Percentiles rank a stretch among this genome's conserved stretches.
phyloP scores from a whole-genome alignment of 148 eudicot genomes.

The Cornus kousa region DNA sequence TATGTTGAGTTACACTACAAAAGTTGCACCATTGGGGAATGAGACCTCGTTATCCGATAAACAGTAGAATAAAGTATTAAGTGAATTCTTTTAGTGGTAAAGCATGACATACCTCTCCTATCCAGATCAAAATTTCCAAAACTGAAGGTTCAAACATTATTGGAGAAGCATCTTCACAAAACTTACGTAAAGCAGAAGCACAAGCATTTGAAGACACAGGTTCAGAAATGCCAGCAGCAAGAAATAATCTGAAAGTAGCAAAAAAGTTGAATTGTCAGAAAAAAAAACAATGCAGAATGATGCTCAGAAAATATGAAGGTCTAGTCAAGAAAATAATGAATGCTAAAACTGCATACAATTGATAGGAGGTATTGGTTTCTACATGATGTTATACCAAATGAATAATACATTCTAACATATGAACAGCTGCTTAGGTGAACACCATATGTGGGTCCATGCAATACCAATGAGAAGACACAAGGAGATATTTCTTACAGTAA shows the following conservation, averaged over 20 bases:
- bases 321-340: not conserved
- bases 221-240: conserved; percentile 78
- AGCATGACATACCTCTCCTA: conserved; percentile 70
- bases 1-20: too few relatives aligned
- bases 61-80: not conserved
- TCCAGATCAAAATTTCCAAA: conserved; percentile 86
- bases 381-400: not conserved
- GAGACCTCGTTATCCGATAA: not conserved
- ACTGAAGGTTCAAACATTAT: conserved; percentile 60
- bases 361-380: not conserved
- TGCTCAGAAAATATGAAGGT: not conserved
- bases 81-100: not conserved
- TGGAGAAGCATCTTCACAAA: conserved; percentile 85
- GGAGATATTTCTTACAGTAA: conserved; percentile 64
- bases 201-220: conserved; percentile 77
- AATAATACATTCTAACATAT: not conserved
- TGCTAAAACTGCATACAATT: not conserved
- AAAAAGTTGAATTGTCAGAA: conserved; percentile 16
- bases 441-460: conserved; percentile 2
- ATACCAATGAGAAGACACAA: not conserved
- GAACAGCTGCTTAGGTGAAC: not conserved
- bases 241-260: conserved; percentile 74
- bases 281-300: not conserved
- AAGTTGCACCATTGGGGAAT: too few relatives aligned
- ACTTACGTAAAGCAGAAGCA: conserved; percentile 84